phyloP scores from a whole-genome alignment of 257 asterid species.

The Paraleonurus japonicus region DNA sequence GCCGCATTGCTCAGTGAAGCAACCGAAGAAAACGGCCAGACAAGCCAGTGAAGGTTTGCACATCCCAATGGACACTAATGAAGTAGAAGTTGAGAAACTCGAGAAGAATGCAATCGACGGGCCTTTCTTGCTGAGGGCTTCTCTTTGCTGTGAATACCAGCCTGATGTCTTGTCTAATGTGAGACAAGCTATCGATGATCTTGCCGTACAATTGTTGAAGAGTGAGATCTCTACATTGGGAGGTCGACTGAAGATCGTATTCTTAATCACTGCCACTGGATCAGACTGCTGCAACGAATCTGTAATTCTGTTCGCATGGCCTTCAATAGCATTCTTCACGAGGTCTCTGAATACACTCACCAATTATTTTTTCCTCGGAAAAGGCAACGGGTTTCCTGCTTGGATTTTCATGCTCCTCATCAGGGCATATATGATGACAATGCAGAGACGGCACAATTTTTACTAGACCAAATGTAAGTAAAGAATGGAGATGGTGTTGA shows the following conservation, averaged over 20 bases:
- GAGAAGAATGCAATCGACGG: constrained; percentile 32
- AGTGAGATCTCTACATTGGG: constrained; percentile 61
- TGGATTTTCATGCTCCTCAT: constrained; percentile 28
- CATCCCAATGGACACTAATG: constrained; percentile 65
- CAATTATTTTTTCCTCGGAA: constrained; percentile 40
- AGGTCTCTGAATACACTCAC: constrained; percentile 33
- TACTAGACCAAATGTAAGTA: neutral
- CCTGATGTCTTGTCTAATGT: constrained; percentile 50
- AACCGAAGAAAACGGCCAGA: constrained; percentile 44
- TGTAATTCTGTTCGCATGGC: constrained; percentile 40
- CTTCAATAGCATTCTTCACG: constrained; percentile 42
- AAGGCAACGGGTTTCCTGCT: constrained; percentile 39
- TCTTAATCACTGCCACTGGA: constrained; percentile 30
- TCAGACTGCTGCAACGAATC: constrained; percentile 6
- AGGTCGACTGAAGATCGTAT: constrained; percentile 49
- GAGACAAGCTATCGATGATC: constrained; percentile 36
- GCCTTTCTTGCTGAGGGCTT: constrained; percentile 39
- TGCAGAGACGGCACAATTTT: neutral
- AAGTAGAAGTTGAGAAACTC: constrained; percentile 47
- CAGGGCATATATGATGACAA: too few species aligned
- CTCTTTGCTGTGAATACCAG: constrained; percentile 62
- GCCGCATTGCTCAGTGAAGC: constrained; percentile 66
- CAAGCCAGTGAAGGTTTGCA: constrained; percentile 44
- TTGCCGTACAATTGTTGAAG: constrained; percentile 37
- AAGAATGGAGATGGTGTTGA: neutral